Conservation (phyloP, 2,329 filamentous ascomycete species). For the Penicillium sp. region DNA sequence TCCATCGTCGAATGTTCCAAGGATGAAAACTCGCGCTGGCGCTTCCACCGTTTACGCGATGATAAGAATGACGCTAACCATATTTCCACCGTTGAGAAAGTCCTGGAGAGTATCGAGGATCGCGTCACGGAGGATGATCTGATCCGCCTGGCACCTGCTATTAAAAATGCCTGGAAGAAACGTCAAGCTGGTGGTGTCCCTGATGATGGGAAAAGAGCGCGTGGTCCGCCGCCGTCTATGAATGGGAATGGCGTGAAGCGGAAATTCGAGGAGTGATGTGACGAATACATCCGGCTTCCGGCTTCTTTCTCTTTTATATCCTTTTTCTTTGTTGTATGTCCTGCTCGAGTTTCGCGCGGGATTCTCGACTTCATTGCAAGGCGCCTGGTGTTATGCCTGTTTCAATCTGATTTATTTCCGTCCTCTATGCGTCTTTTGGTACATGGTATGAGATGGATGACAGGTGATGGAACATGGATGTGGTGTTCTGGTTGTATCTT, state of each 20-base stretch:
- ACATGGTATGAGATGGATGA: too few species aligned
- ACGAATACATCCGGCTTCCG: not conserved
- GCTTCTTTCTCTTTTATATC: too few species aligned
- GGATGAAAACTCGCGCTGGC: conserved; percentile 70
- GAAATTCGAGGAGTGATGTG: conserved; percentile 37
- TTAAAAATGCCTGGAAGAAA: conserved; percentile 75
- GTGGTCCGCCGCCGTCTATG: conserved; percentile 22
- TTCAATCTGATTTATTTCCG: too few species aligned
- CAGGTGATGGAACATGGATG: too few species aligned
- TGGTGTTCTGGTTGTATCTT: too few species aligned
- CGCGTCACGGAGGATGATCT: conserved; percentile 78
- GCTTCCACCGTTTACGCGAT: conserved; percentile 81
- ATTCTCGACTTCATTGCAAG: too few species aligned
- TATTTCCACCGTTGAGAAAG: conserved; percentile 72
- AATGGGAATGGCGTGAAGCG: conserved; percentile 38
- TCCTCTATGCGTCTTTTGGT: too few species aligned
- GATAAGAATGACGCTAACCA: conserved; percentile 93
- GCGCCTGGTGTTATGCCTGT: too few species aligned
- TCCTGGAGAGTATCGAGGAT: conserved; percentile 83
- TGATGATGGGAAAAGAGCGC: conserved; percentile 25
- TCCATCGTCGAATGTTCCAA: conserved; percentile 85
- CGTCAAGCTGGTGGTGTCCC: conserved; percentile 41
- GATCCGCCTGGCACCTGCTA: conserved; percentile 59
- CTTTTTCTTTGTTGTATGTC: too few species aligned
- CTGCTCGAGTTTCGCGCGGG: too few species aligned